Evolutionary conservation across 2,329 filamentous ascomycete species (phyloP), one percentile per base, ranked within the genome.

Genomic region (Trichoderma hamatum): DNA sequence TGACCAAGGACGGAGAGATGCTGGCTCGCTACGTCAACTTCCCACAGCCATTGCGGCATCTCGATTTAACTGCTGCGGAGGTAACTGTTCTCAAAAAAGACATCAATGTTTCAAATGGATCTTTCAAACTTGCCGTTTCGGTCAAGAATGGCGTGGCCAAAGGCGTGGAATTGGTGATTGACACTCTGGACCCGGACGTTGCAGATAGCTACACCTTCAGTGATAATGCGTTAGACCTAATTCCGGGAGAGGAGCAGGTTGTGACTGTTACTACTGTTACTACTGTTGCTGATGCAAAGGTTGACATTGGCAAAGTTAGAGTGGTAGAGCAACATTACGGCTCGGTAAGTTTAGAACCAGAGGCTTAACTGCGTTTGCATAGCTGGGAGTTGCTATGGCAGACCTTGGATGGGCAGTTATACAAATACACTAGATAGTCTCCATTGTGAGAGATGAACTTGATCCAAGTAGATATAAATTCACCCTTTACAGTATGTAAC

Each of bases 191-290:
- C 21, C 34, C 52, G 10, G 36, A 58, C 13, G 54, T 67, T 32
- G 64, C 64, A 7, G 64, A 67, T n/a, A 51, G 26, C 6, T 67
- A 60, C 5, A 11, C 28, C 26, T 61, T 67, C 36, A 67, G 64
- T 26, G 64, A 67, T 28, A 67, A 67, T 28, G 36, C 52, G 7
- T 51, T 67, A 19, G 55, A 67, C 14, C 54, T 67, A 10, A 54
- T 67, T 34, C 64, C 64, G 16, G 64, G 54, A 3, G 64, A 67
- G 10, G 64, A 67, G 28, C 64, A 67, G 64, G 51, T n/a, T 58
- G 55, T 67, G 19, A 67, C 36, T 49, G 64, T 67, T 21, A 54
- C 62, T 55, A 67, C 36, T 49, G 64, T 67, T 21, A 54, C 62
- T 55, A 24, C 51, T 14, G 49, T 65, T 13, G 19, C 51, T 5